A percentile compares a stretch with the other conserved stretches of the same genome.
Evolutionary conservation across 2,329 filamentous ascomycete genomes (phyloP).

Genomic region (Chrysoporthe deuterocubensis): DNA sequence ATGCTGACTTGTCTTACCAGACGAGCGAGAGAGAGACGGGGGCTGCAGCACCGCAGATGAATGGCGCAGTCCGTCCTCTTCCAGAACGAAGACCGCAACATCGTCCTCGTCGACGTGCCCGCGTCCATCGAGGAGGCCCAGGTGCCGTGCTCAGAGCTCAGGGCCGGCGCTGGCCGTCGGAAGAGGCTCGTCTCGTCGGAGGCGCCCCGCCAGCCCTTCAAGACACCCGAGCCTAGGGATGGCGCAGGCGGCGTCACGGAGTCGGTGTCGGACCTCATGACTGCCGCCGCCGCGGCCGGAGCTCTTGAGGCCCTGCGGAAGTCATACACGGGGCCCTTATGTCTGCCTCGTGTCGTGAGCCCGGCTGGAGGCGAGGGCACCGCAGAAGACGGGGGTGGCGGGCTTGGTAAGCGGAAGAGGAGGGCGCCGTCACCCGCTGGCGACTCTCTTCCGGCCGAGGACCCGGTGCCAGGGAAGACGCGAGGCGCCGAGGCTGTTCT

Average conservation of each 20-base stretch:
- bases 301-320: conserved; percentile 46
- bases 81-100: conserved; percentile 51
- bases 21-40: neutral
- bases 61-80: conserved; percentile 51
- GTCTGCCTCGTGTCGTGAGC: conserved; percentile 45
- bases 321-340: conserved; percentile 49
- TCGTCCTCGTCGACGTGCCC: conserved; percentile 71
- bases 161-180: neutral
- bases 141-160: conserved; percentile 43
- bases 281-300: conserved; percentile 48
- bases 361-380: neutral
- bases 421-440: conserved; percentile 4
- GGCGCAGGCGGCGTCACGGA: conserved; percentile 45
- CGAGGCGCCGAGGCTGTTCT: conserved; percentile 25
- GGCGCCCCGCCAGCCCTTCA: conserved; percentile 50
- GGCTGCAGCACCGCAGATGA: conserved; percentile 4
- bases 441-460: neutral
- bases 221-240: conserved; percentile 55
- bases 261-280: conserved; percentile 60
- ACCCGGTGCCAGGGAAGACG: conserved; percentile 15
- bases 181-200: conserved; percentile 51
- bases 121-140: conserved; percentile 71
- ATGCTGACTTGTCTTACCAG: neutral
- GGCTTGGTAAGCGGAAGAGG: conserved; percentile 16
- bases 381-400: neutral